Percentiles rank a stretch among this genome's conserved stretches.
Conservation (phyloP, 2,329 filamentous ascomycete species). For the Aureobasidium leucospermi region DNA sequence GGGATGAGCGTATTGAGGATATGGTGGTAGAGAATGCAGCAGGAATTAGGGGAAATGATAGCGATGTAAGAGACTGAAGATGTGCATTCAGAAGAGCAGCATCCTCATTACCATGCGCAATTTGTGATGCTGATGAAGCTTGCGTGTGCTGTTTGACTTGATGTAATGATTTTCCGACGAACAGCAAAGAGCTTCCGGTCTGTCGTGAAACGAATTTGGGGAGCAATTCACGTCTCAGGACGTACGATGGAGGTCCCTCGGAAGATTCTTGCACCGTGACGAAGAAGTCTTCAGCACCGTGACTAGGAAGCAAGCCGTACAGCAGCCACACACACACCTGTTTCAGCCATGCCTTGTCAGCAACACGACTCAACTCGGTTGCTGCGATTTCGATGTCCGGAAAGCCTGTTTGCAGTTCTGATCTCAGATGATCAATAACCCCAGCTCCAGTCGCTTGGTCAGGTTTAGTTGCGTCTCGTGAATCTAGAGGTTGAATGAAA, state of each 20-base stretch:
- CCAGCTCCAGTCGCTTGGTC: slow-evolving; percentile 39
- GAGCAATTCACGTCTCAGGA: slow-evolving; percentile 52
- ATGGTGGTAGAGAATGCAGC: slow-evolving; percentile 65
- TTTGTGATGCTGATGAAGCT: slow-evolving; percentile 1
- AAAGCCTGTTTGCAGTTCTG: slow-evolving; percentile 80
- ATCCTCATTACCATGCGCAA: slow-evolving; percentile 31
- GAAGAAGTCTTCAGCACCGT: slow-evolving; percentile 82
- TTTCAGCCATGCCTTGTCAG: slow-evolving; percentile 85
- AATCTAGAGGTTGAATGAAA: slow-evolving; percentile 52
- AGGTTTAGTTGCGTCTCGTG: slow-evolving; percentile 17
- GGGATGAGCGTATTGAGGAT: slow-evolving; percentile 65
- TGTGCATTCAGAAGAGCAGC: slow-evolving; percentile 60
- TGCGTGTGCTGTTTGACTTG: slow-evolving; percentile 48
- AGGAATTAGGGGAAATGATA: slow-evolving; percentile 67
- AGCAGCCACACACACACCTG: slow-evolving; percentile 86
- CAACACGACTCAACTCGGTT: slow-evolving; percentile 62
- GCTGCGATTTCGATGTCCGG: slow-evolving; percentile 74
- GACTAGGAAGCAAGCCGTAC: slow-evolving; percentile 73
- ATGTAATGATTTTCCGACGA: slow-evolving; percentile 82
- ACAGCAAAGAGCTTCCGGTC: slow-evolving; percentile 76
- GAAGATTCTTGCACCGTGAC: slow-evolving; percentile 44
- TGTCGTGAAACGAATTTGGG: slow-evolving; percentile 71
- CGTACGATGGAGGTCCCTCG: slow-evolving; percentile 38
- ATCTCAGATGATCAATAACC: slow-evolving; percentile 69
- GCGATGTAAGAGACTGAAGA: slow-evolving; percentile 57